Conservation (phyloP, 164 flowering plant genomes). For the Liriodendron chinense region DNA sequence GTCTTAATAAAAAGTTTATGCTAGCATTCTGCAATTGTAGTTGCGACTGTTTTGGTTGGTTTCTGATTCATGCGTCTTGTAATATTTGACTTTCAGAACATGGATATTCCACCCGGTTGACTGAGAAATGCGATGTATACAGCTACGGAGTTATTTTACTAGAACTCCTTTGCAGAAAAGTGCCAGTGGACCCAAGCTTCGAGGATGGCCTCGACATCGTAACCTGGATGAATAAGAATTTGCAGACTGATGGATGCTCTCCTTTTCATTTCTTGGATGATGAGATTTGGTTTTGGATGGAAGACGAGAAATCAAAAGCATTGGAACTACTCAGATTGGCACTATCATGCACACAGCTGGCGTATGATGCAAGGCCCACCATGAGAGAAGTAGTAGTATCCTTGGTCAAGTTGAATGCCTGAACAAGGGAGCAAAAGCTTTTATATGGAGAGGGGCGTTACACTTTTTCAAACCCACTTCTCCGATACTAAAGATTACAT, state of each 20-base stretch:
- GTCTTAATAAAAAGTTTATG: not conserved
- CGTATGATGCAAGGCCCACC: slow-evolving; percentile 21
- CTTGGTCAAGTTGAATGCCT: slow-evolving; percentile 1
- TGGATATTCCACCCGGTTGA: slow-evolving; percentile 24
- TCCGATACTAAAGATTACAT: not conserved
- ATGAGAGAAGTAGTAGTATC: slow-evolving; percentile 27
- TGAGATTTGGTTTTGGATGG: slow-evolving; percentile 16
- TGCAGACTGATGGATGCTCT: slow-evolving; percentile 10
- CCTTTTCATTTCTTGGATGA: slow-evolving; percentile 6
- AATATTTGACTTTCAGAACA: slow-evolving; percentile 18
- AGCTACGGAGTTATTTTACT: slow-evolving; percentile 33
- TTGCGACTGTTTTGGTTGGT: not conserved
- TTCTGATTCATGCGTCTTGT: not conserved
- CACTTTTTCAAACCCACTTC: not conserved
- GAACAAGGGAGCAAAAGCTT: not conserved
- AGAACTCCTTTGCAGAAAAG: slow-evolving; percentile 33
- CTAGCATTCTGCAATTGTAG: not conserved
- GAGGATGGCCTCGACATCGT: slow-evolving; percentile 30
- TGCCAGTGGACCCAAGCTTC: slow-evolving; percentile 34
- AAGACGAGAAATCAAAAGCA: slow-evolving; percentile 26
- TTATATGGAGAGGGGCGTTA: not conserved
- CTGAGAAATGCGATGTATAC: slow-evolving; percentile 28
- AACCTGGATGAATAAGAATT: slow-evolving; percentile 23
- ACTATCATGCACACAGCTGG: slow-evolving; percentile 26
- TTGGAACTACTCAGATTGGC: slow-evolving; percentile 23